Evolutionary conservation across 768 basidiomycete genomes (phyloP).

Genomic region (Termitomyces sp.): DNA sequence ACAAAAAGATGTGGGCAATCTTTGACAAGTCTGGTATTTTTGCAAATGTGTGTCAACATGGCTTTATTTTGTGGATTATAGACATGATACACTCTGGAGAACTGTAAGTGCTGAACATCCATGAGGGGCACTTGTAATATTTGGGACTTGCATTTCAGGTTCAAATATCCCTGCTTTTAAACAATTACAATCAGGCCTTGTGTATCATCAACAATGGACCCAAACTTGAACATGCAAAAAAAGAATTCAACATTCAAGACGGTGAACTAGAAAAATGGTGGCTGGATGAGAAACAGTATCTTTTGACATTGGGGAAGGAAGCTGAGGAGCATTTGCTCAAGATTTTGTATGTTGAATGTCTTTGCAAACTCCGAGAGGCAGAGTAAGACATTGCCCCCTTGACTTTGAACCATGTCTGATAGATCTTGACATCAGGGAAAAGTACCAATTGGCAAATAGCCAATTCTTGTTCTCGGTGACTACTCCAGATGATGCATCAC

Average conservation of each 20-base stretch:
- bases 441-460: neutral
- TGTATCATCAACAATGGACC: neutral
- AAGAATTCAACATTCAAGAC: neutral
- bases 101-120: constrained; percentile 11
- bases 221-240: neutral
- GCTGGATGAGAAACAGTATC: neutral
- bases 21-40: too few species aligned
- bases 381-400: neutral
- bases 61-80: too few species aligned
- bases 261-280: neutral
- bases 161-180: neutral
- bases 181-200: neutral
- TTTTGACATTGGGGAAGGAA: neutral
- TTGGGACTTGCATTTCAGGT: too few species aligned
- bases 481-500: neutral
- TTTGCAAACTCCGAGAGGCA: neutral
- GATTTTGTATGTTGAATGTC: neutral
- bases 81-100: neutral
- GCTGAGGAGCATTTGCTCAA: too few species aligned
- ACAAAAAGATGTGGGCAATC: too few species aligned
- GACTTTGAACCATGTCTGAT: neutral
- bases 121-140: too few species aligned
- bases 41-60: too few species aligned
- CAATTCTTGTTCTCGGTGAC: neutral
- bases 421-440: neutral